Conservation (phyloP, 169 alveolate genomes). For the Cryptosporidium meleagridis region DNA sequence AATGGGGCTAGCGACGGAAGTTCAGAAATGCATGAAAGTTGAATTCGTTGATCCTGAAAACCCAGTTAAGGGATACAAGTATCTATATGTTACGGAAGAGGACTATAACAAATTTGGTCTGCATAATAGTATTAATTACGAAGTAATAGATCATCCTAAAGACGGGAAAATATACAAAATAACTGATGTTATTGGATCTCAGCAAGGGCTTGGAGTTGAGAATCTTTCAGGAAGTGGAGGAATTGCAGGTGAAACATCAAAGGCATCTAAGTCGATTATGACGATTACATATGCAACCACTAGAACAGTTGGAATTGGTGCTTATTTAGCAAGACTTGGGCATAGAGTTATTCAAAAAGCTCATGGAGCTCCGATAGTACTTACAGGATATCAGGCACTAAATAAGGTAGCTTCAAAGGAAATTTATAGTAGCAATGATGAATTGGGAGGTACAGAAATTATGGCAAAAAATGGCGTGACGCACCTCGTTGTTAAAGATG, state of each 20-base stretch:
- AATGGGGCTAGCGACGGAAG: conserved; percentile 84
- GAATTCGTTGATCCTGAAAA: conserved; percentile 82
- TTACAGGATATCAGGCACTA: conserved; percentile 89
- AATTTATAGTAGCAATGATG: conserved; percentile 88
- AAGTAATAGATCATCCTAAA: conserved; percentile 77
- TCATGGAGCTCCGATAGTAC: conserved; percentile 84
- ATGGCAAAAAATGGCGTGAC: conserved; percentile 90
- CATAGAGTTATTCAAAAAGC: conserved; percentile 87
- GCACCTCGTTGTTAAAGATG: conserved; percentile 85
- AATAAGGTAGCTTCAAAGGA: conserved; percentile 87
- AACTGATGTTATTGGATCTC: conserved; percentile 76
- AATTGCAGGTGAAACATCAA: conserved; percentile 91
- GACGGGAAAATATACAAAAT: conserved; percentile 80
- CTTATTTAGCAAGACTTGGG: conserved; percentile 88
- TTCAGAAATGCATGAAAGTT: conserved; percentile 80
- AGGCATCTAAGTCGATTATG: conserved; percentile 86
- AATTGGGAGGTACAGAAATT: conserved; percentile 89
- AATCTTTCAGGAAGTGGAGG: conserved; percentile 86
- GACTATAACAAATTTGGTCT: conserved; percentile 77
- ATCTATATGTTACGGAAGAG: conserved; percentile 82
- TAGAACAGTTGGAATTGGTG: conserved; percentile 90
- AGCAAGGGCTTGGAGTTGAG: conserved; percentile 85
- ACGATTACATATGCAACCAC: conserved; percentile 88
- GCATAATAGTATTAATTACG: conserved; percentile 79
- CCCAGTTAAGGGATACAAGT: conserved; percentile 83